Evolutionary conservation across 768 basidiomycete genomes (phyloP).

Genomic region (Sistotremastrum niveocremeum): DNA sequence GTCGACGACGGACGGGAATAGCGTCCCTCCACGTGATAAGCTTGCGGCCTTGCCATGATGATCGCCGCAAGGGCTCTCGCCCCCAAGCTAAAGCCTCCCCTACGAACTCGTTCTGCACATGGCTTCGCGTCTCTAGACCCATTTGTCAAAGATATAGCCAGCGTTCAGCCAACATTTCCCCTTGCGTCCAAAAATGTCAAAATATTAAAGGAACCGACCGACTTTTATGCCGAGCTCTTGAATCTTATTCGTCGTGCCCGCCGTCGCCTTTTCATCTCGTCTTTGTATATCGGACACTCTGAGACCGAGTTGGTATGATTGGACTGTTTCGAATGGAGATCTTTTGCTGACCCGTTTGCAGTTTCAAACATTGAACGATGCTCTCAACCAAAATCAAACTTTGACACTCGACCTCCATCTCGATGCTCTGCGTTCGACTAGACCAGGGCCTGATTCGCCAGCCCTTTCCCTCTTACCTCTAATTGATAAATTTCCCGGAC

Average conservation of each 20-base stretch:
- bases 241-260: slow-evolving; percentile 67
- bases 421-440: slow-evolving; percentile 70
- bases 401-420: slow-evolving; percentile 62
- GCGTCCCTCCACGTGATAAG: no score
- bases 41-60: no score
- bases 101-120: no score
- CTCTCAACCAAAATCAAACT: slow-evolving; percentile 42
- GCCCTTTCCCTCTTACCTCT: slow-evolving; percentile 60
- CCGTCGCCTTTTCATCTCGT: slow-evolving; percentile 75
- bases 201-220: no score
- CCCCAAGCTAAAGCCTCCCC: no score
- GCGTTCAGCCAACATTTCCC: no score
- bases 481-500: slow-evolving; percentile 51
- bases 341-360: slow-evolving; percentile 19
- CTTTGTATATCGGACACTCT: slow-evolving; percentile 73
- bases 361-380: slow-evolving; percentile 52
- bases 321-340: not conserved
- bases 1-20: no score
- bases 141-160: no score
- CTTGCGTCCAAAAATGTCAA: no score
- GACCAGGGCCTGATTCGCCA: slow-evolving; percentile 58
- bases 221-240: slow-evolving; percentile 22
- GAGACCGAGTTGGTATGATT: slow-evolving; percentile 65
- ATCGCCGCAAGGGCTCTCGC: no score
- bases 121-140: no score